These are phyloP conservation scores for Aristolochia fimbriata DNA, from an alignment of 164 flowering plant genomes.

Conservation along the genomic window DNA sequence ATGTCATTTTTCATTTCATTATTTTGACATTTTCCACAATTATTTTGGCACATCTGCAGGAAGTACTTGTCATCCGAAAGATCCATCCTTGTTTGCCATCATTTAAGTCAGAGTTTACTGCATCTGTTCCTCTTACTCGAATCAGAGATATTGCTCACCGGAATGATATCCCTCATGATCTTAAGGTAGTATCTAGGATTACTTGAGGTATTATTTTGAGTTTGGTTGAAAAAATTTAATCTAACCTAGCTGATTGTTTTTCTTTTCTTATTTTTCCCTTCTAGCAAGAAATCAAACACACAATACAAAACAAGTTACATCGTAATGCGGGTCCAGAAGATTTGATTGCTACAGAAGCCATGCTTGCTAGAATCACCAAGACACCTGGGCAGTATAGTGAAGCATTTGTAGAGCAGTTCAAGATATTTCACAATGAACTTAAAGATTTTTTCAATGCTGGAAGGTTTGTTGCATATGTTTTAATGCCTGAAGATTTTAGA, in stretches of 20 bases:
- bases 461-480: constrained; percentile 34
- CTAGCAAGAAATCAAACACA: constrained; percentile 98
- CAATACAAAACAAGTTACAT: constrained; percentile 98
- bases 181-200: constrained; percentile 49
- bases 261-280: constrained; percentile 1
- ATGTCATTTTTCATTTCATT: neutral
- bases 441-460: constrained; percentile 99
- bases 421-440: constrained; percentile 78
- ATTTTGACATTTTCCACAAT: neutral
- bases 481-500: too few relatives aligned
- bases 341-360: constrained; percentile 87
- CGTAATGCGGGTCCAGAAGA: constrained; percentile 99
- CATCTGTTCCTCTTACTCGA: constrained; percentile 91
- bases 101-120: constrained; percentile 93
- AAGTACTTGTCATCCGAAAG: constrained; percentile 69
- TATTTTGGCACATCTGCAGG: constrained; percentile 35
- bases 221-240: neutral
- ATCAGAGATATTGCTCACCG: constrained; percentile 96
- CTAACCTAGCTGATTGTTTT: neutral
- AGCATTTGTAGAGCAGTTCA: constrained; percentile 84
- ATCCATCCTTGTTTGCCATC: constrained; percentile 94
- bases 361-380: constrained; percentile 80
- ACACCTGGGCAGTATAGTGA: constrained; percentile 83
- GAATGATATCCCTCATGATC: constrained; percentile 88
- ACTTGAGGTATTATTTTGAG: constrained; percentile 3